Conservation (phyloP, 768 basidiomycete genomes). For the Gloeopeniophorella convolvens region DNA sequence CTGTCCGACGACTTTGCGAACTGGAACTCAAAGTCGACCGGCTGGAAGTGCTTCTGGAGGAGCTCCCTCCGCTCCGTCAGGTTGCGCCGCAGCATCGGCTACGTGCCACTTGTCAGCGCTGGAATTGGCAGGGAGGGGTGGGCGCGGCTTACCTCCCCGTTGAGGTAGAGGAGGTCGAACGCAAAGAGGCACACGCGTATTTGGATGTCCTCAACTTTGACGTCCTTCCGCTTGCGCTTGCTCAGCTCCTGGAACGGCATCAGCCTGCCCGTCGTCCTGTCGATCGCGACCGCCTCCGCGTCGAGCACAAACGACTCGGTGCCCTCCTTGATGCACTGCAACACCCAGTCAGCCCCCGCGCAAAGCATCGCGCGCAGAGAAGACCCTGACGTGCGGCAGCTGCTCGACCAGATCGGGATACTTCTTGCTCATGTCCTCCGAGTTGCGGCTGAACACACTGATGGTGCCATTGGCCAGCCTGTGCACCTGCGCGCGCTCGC, state of each 20-base stretch:
- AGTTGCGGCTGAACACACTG: constrained; percentile 93
- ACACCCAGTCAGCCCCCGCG: not conserved
- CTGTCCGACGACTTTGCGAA: constrained; percentile 91
- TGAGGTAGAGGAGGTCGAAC: constrained; percentile 93
- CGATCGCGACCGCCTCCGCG: constrained; percentile 95
- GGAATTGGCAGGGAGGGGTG: not conserved
- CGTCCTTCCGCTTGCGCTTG: constrained; percentile 92
- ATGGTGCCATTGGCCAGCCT: constrained; percentile 75
- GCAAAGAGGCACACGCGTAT: constrained; percentile 95
- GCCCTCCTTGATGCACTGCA: constrained; percentile 75
- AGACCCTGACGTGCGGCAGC: constrained; percentile 62
- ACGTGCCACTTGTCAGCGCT: not conserved
- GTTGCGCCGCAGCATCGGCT: constrained; percentile 80
- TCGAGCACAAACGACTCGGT: constrained; percentile 93
- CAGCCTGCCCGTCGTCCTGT: constrained; percentile 72
- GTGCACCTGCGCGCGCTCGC: constrained; percentile 95
- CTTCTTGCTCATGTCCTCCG: constrained; percentile 99
- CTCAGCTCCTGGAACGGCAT: constrained; percentile 99
- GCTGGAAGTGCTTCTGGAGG: constrained; percentile 70
- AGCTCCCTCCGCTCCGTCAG: constrained; percentile 72
- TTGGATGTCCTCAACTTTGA: constrained; percentile 95
- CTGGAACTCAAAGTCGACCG: constrained; percentile 83
- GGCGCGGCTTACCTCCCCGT: constrained; percentile 76
- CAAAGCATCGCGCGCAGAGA: not conserved
- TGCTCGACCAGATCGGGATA: constrained; percentile 98